Evolutionary conservation across 1,284 basidiomycete species (phyloP).

Genomic region (Austroboletus rostrupii): DNA sequence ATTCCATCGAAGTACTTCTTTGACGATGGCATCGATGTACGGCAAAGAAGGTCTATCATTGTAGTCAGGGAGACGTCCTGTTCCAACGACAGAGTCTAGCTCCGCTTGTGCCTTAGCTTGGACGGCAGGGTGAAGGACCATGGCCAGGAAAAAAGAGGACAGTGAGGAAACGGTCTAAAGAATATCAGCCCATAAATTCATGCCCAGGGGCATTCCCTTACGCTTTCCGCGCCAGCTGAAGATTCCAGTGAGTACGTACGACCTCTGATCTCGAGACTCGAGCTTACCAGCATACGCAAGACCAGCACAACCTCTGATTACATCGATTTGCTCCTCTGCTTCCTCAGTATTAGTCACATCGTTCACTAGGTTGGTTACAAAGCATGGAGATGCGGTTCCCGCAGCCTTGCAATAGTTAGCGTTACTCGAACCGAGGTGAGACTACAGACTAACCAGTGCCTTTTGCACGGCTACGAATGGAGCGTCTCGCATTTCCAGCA

Average conservation of each 20-base stretch:
- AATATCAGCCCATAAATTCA: conserved; percentile 9
- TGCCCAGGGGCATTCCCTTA: conserved; percentile 7
- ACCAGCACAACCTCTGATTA: conserved; percentile 29
- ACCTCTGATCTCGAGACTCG: not conserved
- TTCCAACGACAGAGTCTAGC: conserved; percentile 40
- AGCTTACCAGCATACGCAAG: conserved; percentile 32
- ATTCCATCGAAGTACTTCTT: conserved; percentile 51
- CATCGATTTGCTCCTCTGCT: conserved; percentile 20
- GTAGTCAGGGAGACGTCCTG: conserved; percentile 42
- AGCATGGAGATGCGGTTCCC: conserved; percentile 30
- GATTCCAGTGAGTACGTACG: conserved; percentile 7
- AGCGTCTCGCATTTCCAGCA: conserved; percentile 30
- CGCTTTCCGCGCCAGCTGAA: conserved; percentile 31
- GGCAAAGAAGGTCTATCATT: conserved; percentile 40
- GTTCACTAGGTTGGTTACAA: conserved; percentile 26
- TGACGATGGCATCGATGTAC: conserved; percentile 43
- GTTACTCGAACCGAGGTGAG: not conserved
- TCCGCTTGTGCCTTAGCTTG: conserved; percentile 45
- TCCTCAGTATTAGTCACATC: conserved; percentile 14
- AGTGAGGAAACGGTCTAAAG: conserved; percentile 42
- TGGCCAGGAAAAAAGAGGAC: conserved; percentile 46
- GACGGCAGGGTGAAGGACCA: conserved; percentile 45
- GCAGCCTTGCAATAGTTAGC: conserved; percentile 18
- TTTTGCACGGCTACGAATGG: conserved; percentile 27
- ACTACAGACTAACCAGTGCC: conserved; percentile 20